A percentile compares a stretch with the other conserved stretches of the same genome.
Evolutionary conservation across 2,329 filamentous ascomycete genomes (phyloP).

Genomic region (Ophiostoma australiae): DNA sequence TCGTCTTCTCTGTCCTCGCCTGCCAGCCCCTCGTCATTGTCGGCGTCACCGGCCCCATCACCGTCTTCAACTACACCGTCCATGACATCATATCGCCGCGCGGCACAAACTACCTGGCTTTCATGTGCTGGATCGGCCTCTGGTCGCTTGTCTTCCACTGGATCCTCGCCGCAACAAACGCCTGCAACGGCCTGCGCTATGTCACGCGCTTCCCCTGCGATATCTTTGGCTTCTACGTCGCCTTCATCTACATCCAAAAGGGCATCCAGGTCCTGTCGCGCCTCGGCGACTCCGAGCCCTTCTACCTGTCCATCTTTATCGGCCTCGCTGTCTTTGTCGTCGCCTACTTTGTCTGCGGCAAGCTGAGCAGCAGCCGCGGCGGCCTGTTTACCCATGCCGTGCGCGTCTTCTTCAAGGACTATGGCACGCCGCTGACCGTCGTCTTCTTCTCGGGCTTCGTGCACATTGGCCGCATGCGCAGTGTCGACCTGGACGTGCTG

Average conservation of each 20-base stretch:
- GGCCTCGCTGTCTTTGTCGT: constrained; percentile 72
- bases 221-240: constrained; percentile 91
- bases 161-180: constrained; percentile 76
- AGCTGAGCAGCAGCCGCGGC: constrained; percentile 63
- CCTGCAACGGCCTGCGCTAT: constrained; percentile 82
- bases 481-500: constrained; percentile 63
- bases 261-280: constrained; percentile 78
- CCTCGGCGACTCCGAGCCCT: constrained; percentile 60
- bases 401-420: constrained; percentile 81
- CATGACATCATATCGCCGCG: constrained; percentile 79
- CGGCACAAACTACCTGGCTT: constrained; percentile 76
- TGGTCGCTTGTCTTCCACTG: constrained; percentile 84
- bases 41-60: constrained; percentile 85
- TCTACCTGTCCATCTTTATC: constrained; percentile 76
- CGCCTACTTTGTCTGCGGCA: constrained; percentile 66
- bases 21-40: constrained; percentile 87
- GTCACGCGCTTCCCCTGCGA: constrained; percentile 90
- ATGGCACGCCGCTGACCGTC: constrained; percentile 76
- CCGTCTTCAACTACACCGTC: constrained; percentile 90
- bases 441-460: constrained; percentile 89
- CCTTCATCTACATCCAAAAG: constrained; percentile 87
- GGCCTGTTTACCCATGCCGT: constrained; percentile 69
- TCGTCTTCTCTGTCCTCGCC: constrained; percentile 74
- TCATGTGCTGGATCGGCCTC: constrained; percentile 89
- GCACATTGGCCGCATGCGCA: constrained; percentile 75